Evolutionary conservation across 148 eudicot species (phyloP), one percentile per base, ranked within the genome.

Genomic region (Chenopodium album): DNA sequence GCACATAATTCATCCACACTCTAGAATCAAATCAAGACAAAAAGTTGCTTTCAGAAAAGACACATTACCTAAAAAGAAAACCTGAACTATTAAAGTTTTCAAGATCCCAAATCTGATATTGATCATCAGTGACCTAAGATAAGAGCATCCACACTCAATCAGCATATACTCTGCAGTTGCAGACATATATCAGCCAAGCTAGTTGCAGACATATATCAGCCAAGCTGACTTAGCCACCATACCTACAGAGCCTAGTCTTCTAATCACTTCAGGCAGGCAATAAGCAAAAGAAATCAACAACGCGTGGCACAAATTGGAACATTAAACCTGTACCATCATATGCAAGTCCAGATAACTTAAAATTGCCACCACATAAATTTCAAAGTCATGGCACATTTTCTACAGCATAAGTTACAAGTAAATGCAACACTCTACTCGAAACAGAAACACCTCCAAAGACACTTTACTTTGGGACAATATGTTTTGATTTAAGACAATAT

Each of bases 141-240:
- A 76, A 67, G 14, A 63, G 28, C 9, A 75, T 22, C 32, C 16
- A 5, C 12, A 64, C 54, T 71, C 32, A 17, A 71, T 78, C 31
- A 32, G 48, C 48, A 41, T 9, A 73, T 1, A 48, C 29, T 46
- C 17, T 20, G 54, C 56, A 48, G 22, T 47, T 11, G 63, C 14
- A 34, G 13, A 62, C 48, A 69, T 54, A 7, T 72, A 77, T 5
- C 22, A 59, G 20, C 34, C 46, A 71, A 9, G 75, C 26, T 73
- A 48, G 22, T 47, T 11, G 63, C 14, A 34, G 13, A 62, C 48
- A 69, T 54, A 7, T 72, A 77, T 5, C 22, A 59, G 20, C 34
- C 46, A 71, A 9, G 75, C 26, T 73, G 81, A 72, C 31, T 26
- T 28, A 44, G 9, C 63, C 20, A 80, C 77, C 82, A 72, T 1